Evolutionary conservation across 2,329 filamentous ascomycete genomes (phyloP), one percentile per base, ranked within the genome.

Genomic region (Zasmidium angulare): DNA sequence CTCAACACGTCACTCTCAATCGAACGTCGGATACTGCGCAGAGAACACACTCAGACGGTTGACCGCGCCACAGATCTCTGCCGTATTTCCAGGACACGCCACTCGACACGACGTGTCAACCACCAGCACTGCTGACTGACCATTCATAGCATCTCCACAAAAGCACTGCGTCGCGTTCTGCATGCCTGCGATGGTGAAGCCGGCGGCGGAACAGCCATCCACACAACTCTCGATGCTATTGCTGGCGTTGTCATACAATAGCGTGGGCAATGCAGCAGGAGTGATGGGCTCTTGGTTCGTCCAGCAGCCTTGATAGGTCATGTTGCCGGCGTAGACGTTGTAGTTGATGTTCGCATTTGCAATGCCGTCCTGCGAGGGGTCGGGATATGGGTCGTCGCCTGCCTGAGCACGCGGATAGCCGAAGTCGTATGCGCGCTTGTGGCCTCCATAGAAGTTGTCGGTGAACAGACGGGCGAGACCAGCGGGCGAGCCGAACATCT

Each of bases 251-350:
- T 63, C 59, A 51, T 63, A 67, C 23, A 67, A 56, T 50, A 64
- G 60, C 12, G 64, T 64, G 9, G 66, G 31, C n/a, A 73, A 60
- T 1, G 67, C 64, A n/a, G 55, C 55, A 9, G 57, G 51, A 1
- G 62, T 64, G 6, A 46, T 50, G 0, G 66, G 63, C 20, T 62
- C 56, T 20, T 65, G 62, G 48, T 75, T 70, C 14, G 67, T 69
- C 56, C 64, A 75, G 66, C 73, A 75, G 11, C 73, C 73, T 43
- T 66, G 64, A 57, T 72, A 74, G 1, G 70, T 72, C 69, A 73
- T 71, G 55, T 67, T 66, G 14, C 68, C 66, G 19, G 63, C 60
- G 51, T 71, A 72, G 3, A 66, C 59, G 17, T 55, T 59, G 20
- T 22, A 22, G 12, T 58, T 48, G 7, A 46, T 19, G 24, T 22